Evolutionary conservation across 139 green algal species (phyloP), one percentile per base, ranked within the genome.

Genomic region (Astrephomene gubernaculifera): DNA sequence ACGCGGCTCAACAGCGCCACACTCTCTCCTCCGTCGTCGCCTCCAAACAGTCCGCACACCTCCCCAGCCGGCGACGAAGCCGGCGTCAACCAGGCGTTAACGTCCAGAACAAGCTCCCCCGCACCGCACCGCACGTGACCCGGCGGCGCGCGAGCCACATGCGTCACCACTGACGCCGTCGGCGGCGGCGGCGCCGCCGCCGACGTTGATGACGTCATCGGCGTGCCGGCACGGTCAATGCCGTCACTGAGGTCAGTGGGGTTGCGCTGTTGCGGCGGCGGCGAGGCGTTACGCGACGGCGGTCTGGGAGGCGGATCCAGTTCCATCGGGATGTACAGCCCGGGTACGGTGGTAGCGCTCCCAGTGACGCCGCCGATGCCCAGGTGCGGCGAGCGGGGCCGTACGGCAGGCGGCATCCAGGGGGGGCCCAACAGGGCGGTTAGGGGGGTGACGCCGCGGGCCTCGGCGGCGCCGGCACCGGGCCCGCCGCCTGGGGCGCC

Each of bases 1-100:
- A 76, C 64, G 5, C 79, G 45, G 49, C 79, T 86, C 35, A 86
- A 45, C 25, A 86, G 79, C 79, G 79, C 45, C 65, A 86, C 64
- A 39, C 65, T 79, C 17, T 86, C 79, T 3, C 25, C 24, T 35
- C 73, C 79, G 35, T 86, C 79, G 35, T 86, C 79, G 21, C 79
- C 79, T 25, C 52, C 52, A 36, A 78, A 86, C 49, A 86, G 29
- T 0, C 79, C 79, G 65, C 65, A 79, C 44, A 78, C 31, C 45
- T 78, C 79, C 4, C 79, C 43, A 0, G 39, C 9, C 22, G 79
- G 79, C 4, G 31, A 65, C 79, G 79, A 29, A 25, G 65, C 0
- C 25, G 79, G 79, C 65, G 65, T 78, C 45, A 86, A 36, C 79
- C 79, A 85, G 0, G 39, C 24, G 1, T 45, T 22, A 4, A 86